Evolutionary conservation across 2,329 filamentous ascomycete genomes (phyloP).

Genomic region (Onygena corvina): DNA sequence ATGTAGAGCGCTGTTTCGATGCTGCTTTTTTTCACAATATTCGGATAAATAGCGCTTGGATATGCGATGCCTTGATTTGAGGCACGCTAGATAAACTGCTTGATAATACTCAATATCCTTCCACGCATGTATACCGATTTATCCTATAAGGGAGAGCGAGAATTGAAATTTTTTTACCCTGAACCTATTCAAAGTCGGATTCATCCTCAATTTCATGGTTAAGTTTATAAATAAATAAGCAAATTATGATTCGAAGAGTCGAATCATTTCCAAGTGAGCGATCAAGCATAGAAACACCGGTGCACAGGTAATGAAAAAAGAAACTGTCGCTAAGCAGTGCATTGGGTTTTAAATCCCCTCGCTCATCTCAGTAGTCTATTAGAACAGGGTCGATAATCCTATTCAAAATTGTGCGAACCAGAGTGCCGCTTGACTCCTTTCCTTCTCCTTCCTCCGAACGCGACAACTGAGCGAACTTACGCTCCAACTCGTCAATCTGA

Average conservation of each 20-base stretch:
- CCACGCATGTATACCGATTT: no score
- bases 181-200: no score
- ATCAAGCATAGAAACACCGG: no score
- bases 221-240: no score
- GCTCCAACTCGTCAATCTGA: constrained; percentile 7
- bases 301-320: no score
- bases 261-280: no score
- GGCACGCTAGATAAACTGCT: not conserved
- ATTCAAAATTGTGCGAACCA: constrained; percentile 56
- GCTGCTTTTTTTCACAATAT: not conserved
- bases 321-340: no score
- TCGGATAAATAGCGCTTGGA: not conserved
- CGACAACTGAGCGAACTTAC: not conserved
- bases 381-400: constrained; percentile 44
- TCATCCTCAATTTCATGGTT: no score
- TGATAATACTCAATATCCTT: not conserved
- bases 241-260: no score
- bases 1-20: constrained; percentile 47
- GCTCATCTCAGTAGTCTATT: constrained; percentile 11
- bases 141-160: no score
- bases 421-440: constrained; percentile 45
- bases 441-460: not conserved
- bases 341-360: not conserved
- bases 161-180: no score
- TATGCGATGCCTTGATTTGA: not conserved